Percentiles rank a stretch among this genome's conserved stretches.
Evolutionary conservation across 1,284 basidiomycete genomes (phyloP).

Genomic region (Cutaneotrichosporon sp.): DNA sequence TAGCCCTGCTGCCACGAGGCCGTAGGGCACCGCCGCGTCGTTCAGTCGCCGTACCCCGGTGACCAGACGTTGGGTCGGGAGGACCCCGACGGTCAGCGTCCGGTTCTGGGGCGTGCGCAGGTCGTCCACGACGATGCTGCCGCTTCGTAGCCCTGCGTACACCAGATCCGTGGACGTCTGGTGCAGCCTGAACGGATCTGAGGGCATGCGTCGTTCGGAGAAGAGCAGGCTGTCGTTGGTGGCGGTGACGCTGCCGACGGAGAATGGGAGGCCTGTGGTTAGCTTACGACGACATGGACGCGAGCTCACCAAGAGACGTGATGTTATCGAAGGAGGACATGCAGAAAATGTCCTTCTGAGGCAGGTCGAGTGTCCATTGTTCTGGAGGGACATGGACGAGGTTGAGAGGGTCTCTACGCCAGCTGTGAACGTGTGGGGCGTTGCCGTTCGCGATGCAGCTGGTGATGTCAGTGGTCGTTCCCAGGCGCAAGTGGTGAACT

Average conservation of each 20-base stretch:
- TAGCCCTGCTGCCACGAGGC: conserved; percentile 41
- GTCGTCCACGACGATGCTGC: conserved; percentile 30
- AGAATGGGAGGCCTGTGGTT: conserved; percentile 24
- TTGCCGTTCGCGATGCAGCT: conserved; percentile 29
- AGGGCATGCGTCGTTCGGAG: conserved; percentile 25
- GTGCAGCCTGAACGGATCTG: conserved; percentile 40
- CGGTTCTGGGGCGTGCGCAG: conserved; percentile 20
- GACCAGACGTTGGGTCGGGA: conserved; percentile 34
- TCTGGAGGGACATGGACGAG: conserved; percentile 18
- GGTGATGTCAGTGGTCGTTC: background rate
- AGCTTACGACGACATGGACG: background rate
- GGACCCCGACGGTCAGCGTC: conserved; percentile 21
- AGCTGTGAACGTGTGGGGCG: conserved; percentile 42
- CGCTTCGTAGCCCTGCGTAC: conserved; percentile 37
- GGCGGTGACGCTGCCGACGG: conserved; percentile 25
- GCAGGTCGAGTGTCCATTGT: conserved; percentile 30
- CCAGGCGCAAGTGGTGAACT: no score
- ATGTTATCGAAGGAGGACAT: conserved; percentile 38
- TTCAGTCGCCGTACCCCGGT: conserved; percentile 40
- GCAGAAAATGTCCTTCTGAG: conserved; percentile 35
- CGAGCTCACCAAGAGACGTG: conserved; percentile 31
- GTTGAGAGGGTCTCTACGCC: conserved; percentile 25
- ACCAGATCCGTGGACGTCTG: conserved; percentile 33
- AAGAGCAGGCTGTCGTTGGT: conserved; percentile 18
- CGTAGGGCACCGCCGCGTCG: conserved; percentile 47